Evolutionary conservation across 495 filamentous ascomycete genomes (phyloP), one percentile per base, ranked within the genome.

Genomic region (Stereocaulon alpinum): DNA sequence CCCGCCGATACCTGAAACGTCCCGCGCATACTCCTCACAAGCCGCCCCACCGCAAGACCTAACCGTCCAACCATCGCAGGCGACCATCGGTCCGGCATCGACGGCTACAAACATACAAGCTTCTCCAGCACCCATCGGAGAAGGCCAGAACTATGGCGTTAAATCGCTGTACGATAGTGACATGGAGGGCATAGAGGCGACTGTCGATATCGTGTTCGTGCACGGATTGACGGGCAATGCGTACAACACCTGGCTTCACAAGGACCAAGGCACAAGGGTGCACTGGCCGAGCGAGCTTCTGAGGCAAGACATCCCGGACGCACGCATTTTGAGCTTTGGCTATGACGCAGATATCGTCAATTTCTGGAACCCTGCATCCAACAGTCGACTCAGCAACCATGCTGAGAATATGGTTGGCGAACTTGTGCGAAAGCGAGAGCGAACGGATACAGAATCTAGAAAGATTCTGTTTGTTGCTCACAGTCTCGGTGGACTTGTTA

Each of bases 231-330:
- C 53, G 27, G 47, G 45, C 37, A 37, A 54, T 52, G 45, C 56
- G 2, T 59, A 63, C 37, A 44, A 52, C 40, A 63, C 56, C 40
- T 63, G 56, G 56, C 40, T 53, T 40, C 30, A 61, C 18, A 60
- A 53, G 9, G n/a, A n/a, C n/a, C n/a, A n/a, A n/a, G 34, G 54
- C 32, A 69, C 66, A 55, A 65, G 62, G 18, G 59, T 63, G 18
- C 68, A 70, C 61, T 80, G 77, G 77, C 74, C 74, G n/a, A 67
- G 68, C n/a, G 69, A 77, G 60, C 60, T 78, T 59, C 67, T 80
- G 30, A 70, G 72, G 30, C 50, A 51, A 24, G 69, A 71, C 18
- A 61, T 77, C 40, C 73, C 71, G 34, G 59, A 71, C 59, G 76
- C 74, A 17, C 70, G 76, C 48, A 70, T 78, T 45, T 55, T 77